Base-by-base conservation (phyloP, 371 early-diverging fungal species). In the Parasitella parasitica region DNA sequence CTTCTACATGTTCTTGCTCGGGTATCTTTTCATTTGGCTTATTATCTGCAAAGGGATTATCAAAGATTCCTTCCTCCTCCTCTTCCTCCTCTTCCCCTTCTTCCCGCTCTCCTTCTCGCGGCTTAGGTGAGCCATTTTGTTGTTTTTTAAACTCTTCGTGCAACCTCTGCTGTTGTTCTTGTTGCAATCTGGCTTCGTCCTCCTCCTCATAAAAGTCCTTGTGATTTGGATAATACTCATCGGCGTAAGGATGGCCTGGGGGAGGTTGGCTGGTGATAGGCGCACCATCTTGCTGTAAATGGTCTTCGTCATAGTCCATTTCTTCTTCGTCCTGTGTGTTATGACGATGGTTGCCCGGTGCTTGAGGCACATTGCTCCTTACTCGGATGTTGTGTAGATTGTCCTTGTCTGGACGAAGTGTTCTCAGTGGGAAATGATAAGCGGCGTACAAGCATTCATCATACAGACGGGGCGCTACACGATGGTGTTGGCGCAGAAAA, bases 371-470 rank as follows among this genome's bases (percentile, higher is more conserved):
- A 43, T 39, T 39, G 54, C 65, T 75, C 9, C 75, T 63, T 0
- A 80, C 69, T 13, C 77, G 64, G n/a, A 80, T 73, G 51, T 80
- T 80, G 30, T 57, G 57, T 15, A 71, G 26, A n/a, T 80, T 80
- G 3, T 75, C 74, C 39, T 77, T 77, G 11, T 68, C 80, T 0
- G 80, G 80, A 32, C 80, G 64, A 16, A 80, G 35, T 20, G 80
- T 81, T 49, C 76, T 64, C 36, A 87, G 63, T 18, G 88, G 88
- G 52, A 83, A 86, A 61, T 85, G 83, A 59, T 87, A 87, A 22
- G 86, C 82, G 5, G 80, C 84, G 72, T 87, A 87, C 4, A 87
- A 63, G 35, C 84, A 84, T 64, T 87, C 88, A 61, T 86, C 88
- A 57, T 86, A 87, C 4, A 83, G 66, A 12, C 88, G 70, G 32